Percentiles rank a stretch among this genome's conserved stretches.
phyloP scores from a whole-genome alignment of 192 early-diverging fungal species.

The Gryganskiella cystojenkinii region DNA sequence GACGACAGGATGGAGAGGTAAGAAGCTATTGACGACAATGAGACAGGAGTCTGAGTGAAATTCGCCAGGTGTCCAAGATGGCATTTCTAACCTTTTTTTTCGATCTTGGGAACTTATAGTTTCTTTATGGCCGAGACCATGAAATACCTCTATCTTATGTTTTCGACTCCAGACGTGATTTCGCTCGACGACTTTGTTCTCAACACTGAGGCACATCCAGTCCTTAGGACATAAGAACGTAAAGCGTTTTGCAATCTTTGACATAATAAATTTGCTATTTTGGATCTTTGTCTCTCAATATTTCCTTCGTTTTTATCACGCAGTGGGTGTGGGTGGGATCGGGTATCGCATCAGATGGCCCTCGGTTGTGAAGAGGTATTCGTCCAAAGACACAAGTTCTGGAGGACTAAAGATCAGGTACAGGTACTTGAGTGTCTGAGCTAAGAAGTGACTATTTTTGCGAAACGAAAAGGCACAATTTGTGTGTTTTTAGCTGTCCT shows the following conservation, averaged over 20 bases:
- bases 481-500: too few relatives aligned
- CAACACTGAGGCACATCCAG: conserved; percentile 96
- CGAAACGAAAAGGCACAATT: background rate
- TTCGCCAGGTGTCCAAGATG: too few relatives aligned
- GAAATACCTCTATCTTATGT: conserved; percentile 95
- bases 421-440: conserved; percentile 86
- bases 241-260: too few relatives aligned
- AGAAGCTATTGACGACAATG: background rate
- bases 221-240: conserved; percentile 56
- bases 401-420: conserved; percentile 76
- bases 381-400: conserved; percentile 64
- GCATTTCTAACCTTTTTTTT: background rate
- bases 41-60: background rate
- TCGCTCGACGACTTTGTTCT: conserved; percentile 88
- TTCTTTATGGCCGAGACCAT: conserved; percentile 97
- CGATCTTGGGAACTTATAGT: conserved; percentile 42
- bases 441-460: conserved; percentile 73
- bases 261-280: too few relatives aligned
- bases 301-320: background rate
- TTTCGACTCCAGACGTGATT: conserved; percentile 68
- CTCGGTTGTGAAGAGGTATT: conserved; percentile 83
- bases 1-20: conserved; percentile 69
- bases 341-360: conserved; percentile 72
- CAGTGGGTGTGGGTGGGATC: background rate
- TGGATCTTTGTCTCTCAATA: too few relatives aligned